Conservation (phyloP, 768 basidiomycete species). For the Mrakia gelida region DNA sequence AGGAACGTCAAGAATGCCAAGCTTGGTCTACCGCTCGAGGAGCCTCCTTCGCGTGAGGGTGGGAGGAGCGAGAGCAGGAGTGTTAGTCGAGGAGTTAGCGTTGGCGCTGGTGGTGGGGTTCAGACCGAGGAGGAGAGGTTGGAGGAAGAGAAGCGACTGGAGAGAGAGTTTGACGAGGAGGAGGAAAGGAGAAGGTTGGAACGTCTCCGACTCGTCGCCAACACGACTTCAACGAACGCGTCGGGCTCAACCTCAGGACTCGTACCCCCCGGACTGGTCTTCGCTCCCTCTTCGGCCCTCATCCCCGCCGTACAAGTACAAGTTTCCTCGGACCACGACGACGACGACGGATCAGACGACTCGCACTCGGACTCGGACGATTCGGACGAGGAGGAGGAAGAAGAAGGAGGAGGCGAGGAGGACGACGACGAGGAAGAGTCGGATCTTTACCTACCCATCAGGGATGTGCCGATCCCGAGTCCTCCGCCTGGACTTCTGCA, state of each 20-base stretch:
- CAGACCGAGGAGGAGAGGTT: not conserved
- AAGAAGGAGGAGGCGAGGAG: not conserved
- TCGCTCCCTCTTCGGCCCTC: too few relatives aligned
- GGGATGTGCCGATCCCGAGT: conserved; percentile 20
- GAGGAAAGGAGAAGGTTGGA: not conserved
- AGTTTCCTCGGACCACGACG: too few relatives aligned
- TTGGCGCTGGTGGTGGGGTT: too few relatives aligned
- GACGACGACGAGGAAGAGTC: conserved; percentile 14
- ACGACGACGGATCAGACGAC: not conserved
- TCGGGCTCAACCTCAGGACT: not conserved
- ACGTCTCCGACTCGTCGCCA: not conserved
- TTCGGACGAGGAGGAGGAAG: not conserved
- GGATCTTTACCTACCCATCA: conserved; percentile 29
- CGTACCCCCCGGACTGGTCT: too few relatives aligned
- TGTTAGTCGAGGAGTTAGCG: too few relatives aligned
- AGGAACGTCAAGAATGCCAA: too few relatives aligned
- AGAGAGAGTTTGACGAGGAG: not conserved
- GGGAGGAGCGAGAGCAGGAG: too few relatives aligned
- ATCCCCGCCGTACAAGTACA: too few relatives aligned
- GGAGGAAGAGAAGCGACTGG: not conserved
- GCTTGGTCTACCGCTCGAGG: too few relatives aligned
- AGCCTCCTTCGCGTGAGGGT: too few relatives aligned
- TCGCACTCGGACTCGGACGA: not conserved
- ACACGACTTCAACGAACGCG: not conserved
- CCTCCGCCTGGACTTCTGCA: conserved; percentile 5